These are phyloP conservation scores for Fusarium devonianum DNA, from an alignment of 2,329 filamentous ascomycete genomes.

Conservation along the genomic window DNA sequence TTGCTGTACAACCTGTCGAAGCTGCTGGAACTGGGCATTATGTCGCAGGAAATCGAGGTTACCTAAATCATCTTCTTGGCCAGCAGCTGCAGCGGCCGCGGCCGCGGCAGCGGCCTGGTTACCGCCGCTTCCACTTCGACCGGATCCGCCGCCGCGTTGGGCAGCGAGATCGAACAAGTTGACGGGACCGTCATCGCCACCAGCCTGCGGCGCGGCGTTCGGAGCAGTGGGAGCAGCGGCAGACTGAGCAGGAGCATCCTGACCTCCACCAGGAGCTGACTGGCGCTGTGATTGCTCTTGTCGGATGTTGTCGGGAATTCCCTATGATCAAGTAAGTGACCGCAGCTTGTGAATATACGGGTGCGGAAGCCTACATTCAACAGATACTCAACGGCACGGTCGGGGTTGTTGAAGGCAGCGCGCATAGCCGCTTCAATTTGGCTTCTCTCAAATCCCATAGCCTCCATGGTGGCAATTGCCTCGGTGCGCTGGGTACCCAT, in stretches of 20 bases:
- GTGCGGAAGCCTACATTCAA: slow-evolving; percentile 69
- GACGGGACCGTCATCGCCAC: slow-evolving; percentile 71
- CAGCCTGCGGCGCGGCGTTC: slow-evolving; percentile 51
- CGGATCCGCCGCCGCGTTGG: slow-evolving; percentile 65
- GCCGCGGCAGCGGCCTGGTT: slow-evolving; percentile 52
- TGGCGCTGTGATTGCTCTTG: slow-evolving; percentile 69
- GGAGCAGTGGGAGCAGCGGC: slow-evolving; percentile 48
- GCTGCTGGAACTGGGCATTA: slow-evolving; percentile 97
- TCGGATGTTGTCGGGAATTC: slow-evolving; percentile 85
- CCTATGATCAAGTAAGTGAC: slow-evolving; percentile 57
- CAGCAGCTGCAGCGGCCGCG: slow-evolving; percentile 58
- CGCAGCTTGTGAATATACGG: slow-evolving; percentile 1
- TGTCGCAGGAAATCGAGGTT: slow-evolving; percentile 94
- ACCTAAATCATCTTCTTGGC: slow-evolving; percentile 65
- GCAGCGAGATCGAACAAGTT: slow-evolving; percentile 95
- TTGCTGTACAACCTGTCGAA: slow-evolving; percentile 95
- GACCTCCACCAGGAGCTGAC: slow-evolving; percentile 44
- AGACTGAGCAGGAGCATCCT: slow-evolving; percentile 51
- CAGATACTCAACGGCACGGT: slow-evolving; percentile 96
- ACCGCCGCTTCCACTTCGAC: slow-evolving; percentile 53
- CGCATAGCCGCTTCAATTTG: slow-evolving; percentile 95
- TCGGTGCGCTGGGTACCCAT: slow-evolving; percentile 83
- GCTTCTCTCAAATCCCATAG: slow-evolving; percentile 90
- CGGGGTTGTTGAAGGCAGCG: slow-evolving; percentile 95
- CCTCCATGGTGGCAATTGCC: slow-evolving; percentile 91